phyloP scores from a whole-genome alignment of 495 filamentous ascomycete species.

The Parachaetomium inaequale region DNA sequence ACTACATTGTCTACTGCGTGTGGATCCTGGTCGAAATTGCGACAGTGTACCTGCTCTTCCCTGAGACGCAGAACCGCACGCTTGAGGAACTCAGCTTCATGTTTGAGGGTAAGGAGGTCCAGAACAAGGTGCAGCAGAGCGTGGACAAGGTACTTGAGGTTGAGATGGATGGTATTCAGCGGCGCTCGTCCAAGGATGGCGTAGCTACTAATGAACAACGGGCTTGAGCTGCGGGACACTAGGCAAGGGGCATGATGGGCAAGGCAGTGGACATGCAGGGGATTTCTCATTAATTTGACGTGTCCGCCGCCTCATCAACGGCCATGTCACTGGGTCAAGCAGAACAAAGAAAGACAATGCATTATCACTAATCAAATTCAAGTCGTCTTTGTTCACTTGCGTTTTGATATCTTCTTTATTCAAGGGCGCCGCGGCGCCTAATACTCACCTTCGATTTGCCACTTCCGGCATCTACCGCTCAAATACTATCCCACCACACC shows the following conservation, averaged over 20 bases:
- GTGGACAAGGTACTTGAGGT: conserved; percentile 37
- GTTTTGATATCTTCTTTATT: not conserved
- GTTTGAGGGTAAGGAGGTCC: conserved; percentile 40
- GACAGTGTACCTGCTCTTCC: conserved; percentile 58
- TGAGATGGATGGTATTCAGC: conserved; percentile 23
- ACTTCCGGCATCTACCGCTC: no score
- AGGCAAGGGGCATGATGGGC: no score
- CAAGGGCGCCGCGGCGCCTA: no score
- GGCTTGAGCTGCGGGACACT: no score
- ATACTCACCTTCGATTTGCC: no score
- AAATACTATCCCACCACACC: no score
- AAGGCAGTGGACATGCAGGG: no score
- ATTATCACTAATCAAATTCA: not conserved
- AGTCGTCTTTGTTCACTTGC: not conserved
- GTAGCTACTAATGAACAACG: not conserved
- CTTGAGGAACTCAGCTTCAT: conserved; percentile 44
- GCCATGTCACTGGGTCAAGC: no score
- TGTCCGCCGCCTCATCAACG: no score
- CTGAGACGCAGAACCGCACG: conserved; percentile 57
- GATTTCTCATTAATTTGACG: no score
- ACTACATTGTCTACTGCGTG: conserved; percentile 58
- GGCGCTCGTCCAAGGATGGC: conserved; percentile 6
- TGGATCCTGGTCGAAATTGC: conserved; percentile 54
- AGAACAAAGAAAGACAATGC: not conserved
- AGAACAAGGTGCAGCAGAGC: conserved; percentile 34